Conservation (phyloP, 768 basidiomycete genomes). For the Tephrocybe sp. region DNA sequence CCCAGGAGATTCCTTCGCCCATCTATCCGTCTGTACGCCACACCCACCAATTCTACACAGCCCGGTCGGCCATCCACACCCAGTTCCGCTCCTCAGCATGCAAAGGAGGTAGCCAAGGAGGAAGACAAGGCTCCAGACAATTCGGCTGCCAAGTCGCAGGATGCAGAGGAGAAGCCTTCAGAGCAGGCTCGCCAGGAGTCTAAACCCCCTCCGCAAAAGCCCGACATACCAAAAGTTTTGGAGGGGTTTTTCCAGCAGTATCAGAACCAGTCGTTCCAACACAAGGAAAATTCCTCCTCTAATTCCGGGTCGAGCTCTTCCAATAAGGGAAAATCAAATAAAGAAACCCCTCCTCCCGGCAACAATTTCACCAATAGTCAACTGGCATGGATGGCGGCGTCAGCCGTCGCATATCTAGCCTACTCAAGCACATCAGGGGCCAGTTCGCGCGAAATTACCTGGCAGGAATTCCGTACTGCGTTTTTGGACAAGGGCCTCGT, state of each 20-base stretch:
- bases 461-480: conserved; percentile 98
- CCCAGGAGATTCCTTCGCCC: conserved; percentile 35
- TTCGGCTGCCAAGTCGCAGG: conserved; percentile 1
- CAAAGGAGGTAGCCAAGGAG: conserved; percentile 25
- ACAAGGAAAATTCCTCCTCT: conserved; percentile 32
- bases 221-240: conserved; percentile 60
- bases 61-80: conserved; percentile 20
- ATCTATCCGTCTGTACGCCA: conserved; percentile 44
- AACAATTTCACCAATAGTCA: conserved; percentile 58
- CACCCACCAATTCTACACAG: conserved; percentile 36
- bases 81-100: conserved; percentile 3
- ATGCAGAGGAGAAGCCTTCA: conserved; percentile 9
- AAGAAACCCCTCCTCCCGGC: conserved; percentile 47
- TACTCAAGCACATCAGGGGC: conserved; percentile 56
- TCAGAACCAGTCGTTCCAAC: conserved; percentile 40
- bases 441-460: conserved; percentile 88
- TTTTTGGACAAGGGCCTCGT: conserved; percentile 97
- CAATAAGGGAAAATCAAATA: conserved; percentile 33
- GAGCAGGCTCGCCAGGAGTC: conserved; percentile 17
- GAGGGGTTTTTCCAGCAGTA: conserved; percentile 81
- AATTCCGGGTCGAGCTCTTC: conserved; percentile 33
- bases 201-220: conserved; percentile 28
- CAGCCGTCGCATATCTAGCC: conserved; percentile 62
- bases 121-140: conserved; percentile 30
- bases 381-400: conserved; percentile 45